Conservation (phyloP, 2,329 filamentous ascomycete species). For the Elsinoe perseae region DNA sequence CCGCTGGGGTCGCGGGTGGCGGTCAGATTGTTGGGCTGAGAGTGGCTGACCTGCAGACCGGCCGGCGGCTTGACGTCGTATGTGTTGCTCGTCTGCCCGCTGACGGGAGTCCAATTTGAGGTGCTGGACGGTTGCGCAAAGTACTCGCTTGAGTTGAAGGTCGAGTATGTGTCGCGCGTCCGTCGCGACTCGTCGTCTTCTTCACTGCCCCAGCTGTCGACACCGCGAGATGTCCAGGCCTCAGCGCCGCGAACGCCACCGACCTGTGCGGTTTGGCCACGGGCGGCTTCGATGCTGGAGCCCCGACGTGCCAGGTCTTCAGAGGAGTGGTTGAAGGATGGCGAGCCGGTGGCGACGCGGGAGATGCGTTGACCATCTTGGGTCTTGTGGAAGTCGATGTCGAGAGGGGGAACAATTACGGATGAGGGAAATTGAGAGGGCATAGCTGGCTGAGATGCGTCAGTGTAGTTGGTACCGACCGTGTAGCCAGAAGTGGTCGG, state of each 20-base stretch:
- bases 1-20: constrained; percentile 41
- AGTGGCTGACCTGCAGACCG: not conserved
- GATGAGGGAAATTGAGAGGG: constrained; percentile 42
- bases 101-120: constrained; percentile 32
- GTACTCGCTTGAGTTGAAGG: constrained; percentile 16
- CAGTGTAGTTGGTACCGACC: constrained; percentile 39
- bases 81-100: not conserved
- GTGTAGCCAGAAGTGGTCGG: constrained; percentile 39
- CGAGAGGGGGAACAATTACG: constrained; percentile 61
- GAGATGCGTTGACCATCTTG: constrained; percentile 55
- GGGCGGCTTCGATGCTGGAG: constrained; percentile 24
- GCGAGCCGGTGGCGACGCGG: constrained; percentile 61
- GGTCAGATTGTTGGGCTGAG: constrained; percentile 35
- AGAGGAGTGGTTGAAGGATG: constrained; percentile 55
- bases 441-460: constrained; percentile 37
- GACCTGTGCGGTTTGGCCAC: constrained; percentile 27
- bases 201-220: constrained; percentile 25
- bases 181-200: constrained; percentile 27
- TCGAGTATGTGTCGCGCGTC: constrained; percentile 20
- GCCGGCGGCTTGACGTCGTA: constrained; percentile 13
- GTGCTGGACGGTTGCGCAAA: constrained; percentile 21
- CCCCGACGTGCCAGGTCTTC: constrained; percentile 33
- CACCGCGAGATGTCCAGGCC: constrained; percentile 22
- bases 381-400: constrained; percentile 44
- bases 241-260: constrained; percentile 22